A percentile compares a stretch with the other conserved stretches of the same genome.
Evolutionary conservation across 2,329 filamentous ascomycete species (phyloP).

Genomic region (Clarireedia hainanense): DNA sequence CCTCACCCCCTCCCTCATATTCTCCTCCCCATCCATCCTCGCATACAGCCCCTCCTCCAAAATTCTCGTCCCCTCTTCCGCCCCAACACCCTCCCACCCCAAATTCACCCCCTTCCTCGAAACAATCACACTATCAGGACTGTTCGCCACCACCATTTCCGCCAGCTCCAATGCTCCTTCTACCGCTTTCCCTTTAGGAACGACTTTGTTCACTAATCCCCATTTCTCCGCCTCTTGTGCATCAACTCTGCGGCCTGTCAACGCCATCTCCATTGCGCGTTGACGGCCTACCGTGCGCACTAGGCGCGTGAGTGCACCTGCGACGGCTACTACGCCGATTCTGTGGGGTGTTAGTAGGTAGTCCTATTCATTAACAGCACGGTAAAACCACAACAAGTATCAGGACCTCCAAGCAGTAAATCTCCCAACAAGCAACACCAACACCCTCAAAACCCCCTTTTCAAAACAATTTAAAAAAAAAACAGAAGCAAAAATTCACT

Average conservation of each 20-base stretch:
- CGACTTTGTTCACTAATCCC: constrained; percentile 64
- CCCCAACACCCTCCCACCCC: constrained; percentile 63
- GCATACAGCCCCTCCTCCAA: constrained; percentile 51
- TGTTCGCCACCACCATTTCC: constrained; percentile 52
- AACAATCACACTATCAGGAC: constrained; percentile 71
- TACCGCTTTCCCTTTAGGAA: constrained; percentile 42
- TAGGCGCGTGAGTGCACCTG: constrained; percentile 62
- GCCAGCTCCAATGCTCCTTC: constrained; percentile 55
- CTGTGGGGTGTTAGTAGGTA: too few species aligned
- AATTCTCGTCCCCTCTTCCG: constrained; percentile 48
- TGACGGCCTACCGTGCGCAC: constrained; percentile 58
- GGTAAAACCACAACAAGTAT: too few species aligned
- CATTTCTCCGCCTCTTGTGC: constrained; percentile 54
- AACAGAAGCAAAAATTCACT: too few species aligned
- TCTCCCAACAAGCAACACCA: too few species aligned
- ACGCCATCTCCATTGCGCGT: constrained; percentile 62
- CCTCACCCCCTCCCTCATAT: constrained; percentile 64
- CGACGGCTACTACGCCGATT: constrained; percentile 62
- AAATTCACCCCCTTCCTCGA: constrained; percentile 62
- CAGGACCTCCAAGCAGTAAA: too few species aligned
- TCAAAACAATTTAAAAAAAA: too few species aligned
- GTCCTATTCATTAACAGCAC: too few species aligned
- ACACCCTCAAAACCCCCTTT: too few species aligned
- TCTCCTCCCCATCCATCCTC: constrained; percentile 56
- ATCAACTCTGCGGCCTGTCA: constrained; percentile 52